These are phyloP conservation scores for Pleurotus citrinopileatus DNA, from an alignment of 768 basidiomycete species.

Conservation along the genomic window DNA sequence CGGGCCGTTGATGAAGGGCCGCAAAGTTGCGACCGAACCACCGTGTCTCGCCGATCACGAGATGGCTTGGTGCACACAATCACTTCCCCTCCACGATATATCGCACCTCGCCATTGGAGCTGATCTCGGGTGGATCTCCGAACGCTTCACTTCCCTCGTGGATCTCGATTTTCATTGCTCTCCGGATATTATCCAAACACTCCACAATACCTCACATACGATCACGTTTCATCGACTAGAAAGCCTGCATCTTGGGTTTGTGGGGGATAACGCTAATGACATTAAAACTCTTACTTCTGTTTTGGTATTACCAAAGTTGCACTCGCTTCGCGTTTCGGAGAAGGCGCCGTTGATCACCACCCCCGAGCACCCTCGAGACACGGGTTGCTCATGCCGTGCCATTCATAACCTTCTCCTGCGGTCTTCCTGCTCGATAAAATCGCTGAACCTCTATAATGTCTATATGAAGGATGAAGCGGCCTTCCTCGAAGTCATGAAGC, in stretches of 20 bases:
- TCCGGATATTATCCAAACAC: neutral
- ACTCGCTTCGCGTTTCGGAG: neutral
- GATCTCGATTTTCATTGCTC: slow-evolving; percentile 1
- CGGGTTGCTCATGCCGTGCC: neutral
- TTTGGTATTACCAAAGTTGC: neutral
- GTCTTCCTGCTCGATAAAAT: neutral
- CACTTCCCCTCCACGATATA: neutral
- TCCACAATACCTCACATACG: neutral
- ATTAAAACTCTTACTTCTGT: neutral
- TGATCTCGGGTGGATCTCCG: neutral
- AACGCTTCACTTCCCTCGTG: neutral
- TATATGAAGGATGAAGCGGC: slow-evolving; percentile 2
- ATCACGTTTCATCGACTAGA: neutral
- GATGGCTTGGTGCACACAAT: neutral
- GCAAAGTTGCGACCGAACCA: neutral
- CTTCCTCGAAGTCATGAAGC: neutral
- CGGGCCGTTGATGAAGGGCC: neutral
- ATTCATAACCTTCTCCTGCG: neutral
- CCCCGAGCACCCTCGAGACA: neutral
- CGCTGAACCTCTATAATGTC: neutral
- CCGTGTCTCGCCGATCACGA: neutral
- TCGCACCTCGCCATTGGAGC: neutral
- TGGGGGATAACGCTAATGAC: neutral
- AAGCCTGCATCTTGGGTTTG: neutral
- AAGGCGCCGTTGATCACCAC: neutral